Percentiles rank a stretch among this genome's conserved stretches.
phyloP scores from a whole-genome alignment of 2,329 filamentous ascomycete species.

The Drechslerella dactyloides region DNA sequence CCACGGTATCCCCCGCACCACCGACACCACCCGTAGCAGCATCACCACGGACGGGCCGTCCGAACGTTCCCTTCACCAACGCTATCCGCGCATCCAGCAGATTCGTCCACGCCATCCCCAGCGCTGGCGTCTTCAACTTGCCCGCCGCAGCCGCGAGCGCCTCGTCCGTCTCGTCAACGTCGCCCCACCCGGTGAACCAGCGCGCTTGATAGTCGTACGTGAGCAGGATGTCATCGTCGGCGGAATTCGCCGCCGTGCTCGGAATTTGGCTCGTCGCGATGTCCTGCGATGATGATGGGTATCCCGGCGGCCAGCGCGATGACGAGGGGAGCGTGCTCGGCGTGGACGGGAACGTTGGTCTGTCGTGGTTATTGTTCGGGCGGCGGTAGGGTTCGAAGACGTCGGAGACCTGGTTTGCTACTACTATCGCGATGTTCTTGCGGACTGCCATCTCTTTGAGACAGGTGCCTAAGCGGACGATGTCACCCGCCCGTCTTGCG shows the following conservation, averaged over 20 bases:
- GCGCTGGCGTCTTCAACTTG: constrained; percentile 52
- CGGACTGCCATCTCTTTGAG: constrained; percentile 76
- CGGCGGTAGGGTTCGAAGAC: constrained; percentile 66
- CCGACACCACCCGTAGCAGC: neutral
- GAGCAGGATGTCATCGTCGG: constrained; percentile 42
- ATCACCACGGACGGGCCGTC: neutral
- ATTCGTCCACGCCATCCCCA: constrained; percentile 54
- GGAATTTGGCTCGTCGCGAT: constrained; percentile 14
- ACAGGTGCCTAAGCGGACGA: constrained; percentile 76
- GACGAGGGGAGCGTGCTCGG: too few species aligned
- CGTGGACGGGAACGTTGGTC: too few species aligned
- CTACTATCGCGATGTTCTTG: constrained; percentile 80
- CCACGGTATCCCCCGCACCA: constrained; percentile 21
- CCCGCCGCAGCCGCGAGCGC: constrained; percentile 8
- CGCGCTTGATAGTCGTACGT: constrained; percentile 53
- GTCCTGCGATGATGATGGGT: constrained; percentile 30
- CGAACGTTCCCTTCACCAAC: constrained; percentile 55
- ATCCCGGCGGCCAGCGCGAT: too few species aligned
- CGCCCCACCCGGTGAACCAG: constrained; percentile 54
- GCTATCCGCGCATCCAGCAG: constrained; percentile 56
- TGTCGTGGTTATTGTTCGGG: constrained; percentile 5
- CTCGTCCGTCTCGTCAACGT: constrained; percentile 31
- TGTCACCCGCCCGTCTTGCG: constrained; percentile 75
- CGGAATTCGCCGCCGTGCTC: constrained; percentile 17
- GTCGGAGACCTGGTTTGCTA: constrained; percentile 95